Evolutionary conservation across 2,329 filamentous ascomycete genomes (phyloP).

Genomic region (Colletotrichum salicis): DNA sequence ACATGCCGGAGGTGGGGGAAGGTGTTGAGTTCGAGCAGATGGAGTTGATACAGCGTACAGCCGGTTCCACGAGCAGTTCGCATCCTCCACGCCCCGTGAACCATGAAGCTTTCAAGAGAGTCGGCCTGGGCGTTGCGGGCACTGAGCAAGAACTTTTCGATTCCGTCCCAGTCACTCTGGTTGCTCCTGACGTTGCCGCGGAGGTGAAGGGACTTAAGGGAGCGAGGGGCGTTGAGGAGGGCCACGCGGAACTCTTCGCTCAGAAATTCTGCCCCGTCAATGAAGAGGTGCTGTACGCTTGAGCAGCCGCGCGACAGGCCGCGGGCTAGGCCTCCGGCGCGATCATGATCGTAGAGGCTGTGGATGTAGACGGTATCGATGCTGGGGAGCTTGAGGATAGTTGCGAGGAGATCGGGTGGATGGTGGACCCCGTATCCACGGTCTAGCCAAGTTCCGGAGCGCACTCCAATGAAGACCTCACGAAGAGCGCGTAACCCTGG

Average conservation of each 20-base stretch:
- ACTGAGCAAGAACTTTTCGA: not conserved
- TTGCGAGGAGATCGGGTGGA: not conserved
- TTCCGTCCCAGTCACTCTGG: not conserved
- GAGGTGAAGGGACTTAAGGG: constrained; percentile 2
- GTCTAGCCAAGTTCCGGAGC: not conserved
- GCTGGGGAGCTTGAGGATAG: not conserved
- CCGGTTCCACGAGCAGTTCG: not conserved
- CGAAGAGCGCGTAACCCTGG: constrained; percentile 5
- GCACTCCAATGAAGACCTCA: constrained; percentile 3
- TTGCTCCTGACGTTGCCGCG: not conserved
- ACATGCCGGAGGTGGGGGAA: not conserved
- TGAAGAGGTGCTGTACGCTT: constrained; percentile 1
- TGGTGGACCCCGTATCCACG: not conserved
- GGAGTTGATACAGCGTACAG: not conserved
- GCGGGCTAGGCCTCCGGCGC: not conserved
- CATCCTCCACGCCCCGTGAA: not conserved
- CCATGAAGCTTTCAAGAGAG: constrained; percentile 13
- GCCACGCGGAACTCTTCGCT: not conserved
- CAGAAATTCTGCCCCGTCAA: not conserved
- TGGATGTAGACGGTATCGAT: constrained; percentile 5
- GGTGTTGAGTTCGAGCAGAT: not conserved
- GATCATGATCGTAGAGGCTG: not conserved
- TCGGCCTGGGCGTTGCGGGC: not conserved
- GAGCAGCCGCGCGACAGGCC: not conserved
- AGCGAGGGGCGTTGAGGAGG: constrained; percentile 4